Base-by-base conservation (phyloP, 805 yeast species). In the Suhomyces sp. region DNA sequence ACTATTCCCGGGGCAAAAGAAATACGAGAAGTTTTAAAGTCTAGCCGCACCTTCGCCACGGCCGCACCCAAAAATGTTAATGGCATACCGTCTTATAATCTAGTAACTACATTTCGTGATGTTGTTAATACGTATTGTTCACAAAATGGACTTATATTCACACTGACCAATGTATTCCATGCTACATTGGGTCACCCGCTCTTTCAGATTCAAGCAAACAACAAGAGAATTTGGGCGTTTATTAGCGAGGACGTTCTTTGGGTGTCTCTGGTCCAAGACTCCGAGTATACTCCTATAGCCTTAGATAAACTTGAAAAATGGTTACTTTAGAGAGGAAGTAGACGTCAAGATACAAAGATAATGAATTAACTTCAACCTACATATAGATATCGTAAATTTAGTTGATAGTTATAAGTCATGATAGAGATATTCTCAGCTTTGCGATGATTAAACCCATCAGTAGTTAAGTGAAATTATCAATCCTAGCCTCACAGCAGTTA, bases 171-270 rank as follows among this genome's bases (percentile, higher is more conserved):
- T 9, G 44, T 44, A 29, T 67, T 65, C 17, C 76, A 70, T 49
- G 61, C 67, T 4, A 55, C 60, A 0, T 60, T 72, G 47, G 86
- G 85, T 1, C 67, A 72, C 44, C 72, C 78, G 2, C 61, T 84
- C 42, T 82, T 73, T 62, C 67, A 71, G 29, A 64, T 85, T 13
- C 64, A 73, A 4, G 60, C 68, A 0, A 51, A 46, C 5, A 77
- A 78, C 7, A 64, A 60, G 23, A 66, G 59, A 5, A 73, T 76
- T 12, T 76, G 40, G 38, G 73, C 81, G 13, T 88, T 81, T 56
- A 75, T 88, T 6, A 79, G 79, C 35, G 84, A 85, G 45, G 92
- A 90, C 58, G 85, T 88, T 2, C 59, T 90, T 23, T 90, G 83
- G 80, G 62, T 81, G 12, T 38, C 13, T 65, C 69, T 36, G 51